Conservation (phyloP, 2,329 filamentous ascomycete species). For the Volutella citrinella region DNA sequence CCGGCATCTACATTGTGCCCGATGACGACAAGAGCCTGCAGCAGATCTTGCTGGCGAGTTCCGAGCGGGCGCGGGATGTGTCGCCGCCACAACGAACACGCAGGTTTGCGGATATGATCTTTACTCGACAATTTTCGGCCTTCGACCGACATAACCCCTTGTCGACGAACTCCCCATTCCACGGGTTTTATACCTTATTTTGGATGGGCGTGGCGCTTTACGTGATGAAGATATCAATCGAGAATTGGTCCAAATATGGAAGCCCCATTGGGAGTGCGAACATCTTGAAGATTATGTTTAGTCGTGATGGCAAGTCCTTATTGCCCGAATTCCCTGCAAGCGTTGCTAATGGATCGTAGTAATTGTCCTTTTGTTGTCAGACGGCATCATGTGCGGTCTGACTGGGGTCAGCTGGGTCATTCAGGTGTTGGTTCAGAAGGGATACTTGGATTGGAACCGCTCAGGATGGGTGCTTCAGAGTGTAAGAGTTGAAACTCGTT, state of each 20-base stretch:
- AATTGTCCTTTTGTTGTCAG: slow-evolving; percentile 56
- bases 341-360: too few species aligned
- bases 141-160: slow-evolving; percentile 71
- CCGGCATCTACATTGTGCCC: slow-evolving; percentile 24
- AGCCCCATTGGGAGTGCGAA: slow-evolving; percentile 68
- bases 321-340: too few species aligned
- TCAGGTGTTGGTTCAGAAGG: slow-evolving; percentile 57
- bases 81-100: slow-evolving; percentile 13
- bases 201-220: slow-evolving; percentile 69
- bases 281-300: slow-evolving; percentile 67
- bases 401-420: slow-evolving; percentile 65
- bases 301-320: slow-evolving; percentile 39
- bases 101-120: slow-evolving; percentile 54
- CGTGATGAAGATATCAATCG: slow-evolving; percentile 62
- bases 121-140: slow-evolving; percentile 69
- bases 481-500: too few species aligned
- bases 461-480: slow-evolving; percentile 73
- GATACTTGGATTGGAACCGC: slow-evolving; percentile 64
- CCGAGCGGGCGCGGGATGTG: slow-evolving; percentile 19
- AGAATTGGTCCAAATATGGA: slow-evolving; percentile 68
- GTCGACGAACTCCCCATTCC: slow-evolving; percentile 66
- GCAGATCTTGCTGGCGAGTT: slow-evolving; percentile 24
- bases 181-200: slow-evolving; percentile 77
- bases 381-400: slow-evolving; percentile 65
- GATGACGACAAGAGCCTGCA: slow-evolving; percentile 28